A percentile compares a stretch with the other conserved stretches of the same genome.
Conservation (phyloP, 2,329 filamentous ascomycete genomes). For the Dactylellina haptotyla region DNA sequence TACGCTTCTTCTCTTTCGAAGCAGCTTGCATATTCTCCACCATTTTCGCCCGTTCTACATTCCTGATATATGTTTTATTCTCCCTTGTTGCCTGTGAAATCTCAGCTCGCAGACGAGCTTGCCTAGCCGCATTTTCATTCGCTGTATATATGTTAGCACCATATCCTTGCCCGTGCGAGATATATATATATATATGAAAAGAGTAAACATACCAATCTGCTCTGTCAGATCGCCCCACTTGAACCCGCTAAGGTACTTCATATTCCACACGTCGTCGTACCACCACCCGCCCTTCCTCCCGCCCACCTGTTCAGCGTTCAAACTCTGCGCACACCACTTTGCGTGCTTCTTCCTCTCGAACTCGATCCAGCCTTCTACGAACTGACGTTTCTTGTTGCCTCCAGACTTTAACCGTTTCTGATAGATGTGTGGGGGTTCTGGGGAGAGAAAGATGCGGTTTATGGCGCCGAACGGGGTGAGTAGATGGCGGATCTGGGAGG, state of each 20-base stretch:
- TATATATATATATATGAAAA: neutral
- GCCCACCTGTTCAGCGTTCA: slow-evolving; percentile 74
- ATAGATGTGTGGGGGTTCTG: slow-evolving; percentile 76
- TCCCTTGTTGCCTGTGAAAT: slow-evolving; percentile 79
- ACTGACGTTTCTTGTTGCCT: slow-evolving; percentile 85
- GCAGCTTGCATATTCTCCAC: slow-evolving; percentile 73
- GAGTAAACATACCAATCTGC: slow-evolving; percentile 55
- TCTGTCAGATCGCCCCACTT: slow-evolving; percentile 74
- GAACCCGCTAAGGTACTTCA: slow-evolving; percentile 83
- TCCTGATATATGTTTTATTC: slow-evolving; percentile 82
- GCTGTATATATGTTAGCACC: slow-evolving; percentile 65
- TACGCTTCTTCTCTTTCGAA: slow-evolving; percentile 65
- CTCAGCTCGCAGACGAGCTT: slow-evolving; percentile 79
- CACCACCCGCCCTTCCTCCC: slow-evolving; percentile 87
- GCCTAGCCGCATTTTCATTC: slow-evolving; percentile 81
- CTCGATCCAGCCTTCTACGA: slow-evolving; percentile 87
- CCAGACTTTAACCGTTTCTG: slow-evolving; percentile 74
- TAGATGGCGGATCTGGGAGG: slow-evolving; percentile 77
- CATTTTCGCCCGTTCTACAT: slow-evolving; percentile 83
- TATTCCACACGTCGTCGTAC: slow-evolving; percentile 86
- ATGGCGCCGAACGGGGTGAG: slow-evolving; percentile 79
- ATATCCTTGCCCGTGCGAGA: neutral
- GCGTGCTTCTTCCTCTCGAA: slow-evolving; percentile 80
- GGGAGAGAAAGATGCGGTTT: slow-evolving; percentile 81
- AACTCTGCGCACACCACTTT: slow-evolving; percentile 76